Base-by-base conservation (phyloP, 1,284 basidiomycete species). In the Athelia sp. region DNA sequence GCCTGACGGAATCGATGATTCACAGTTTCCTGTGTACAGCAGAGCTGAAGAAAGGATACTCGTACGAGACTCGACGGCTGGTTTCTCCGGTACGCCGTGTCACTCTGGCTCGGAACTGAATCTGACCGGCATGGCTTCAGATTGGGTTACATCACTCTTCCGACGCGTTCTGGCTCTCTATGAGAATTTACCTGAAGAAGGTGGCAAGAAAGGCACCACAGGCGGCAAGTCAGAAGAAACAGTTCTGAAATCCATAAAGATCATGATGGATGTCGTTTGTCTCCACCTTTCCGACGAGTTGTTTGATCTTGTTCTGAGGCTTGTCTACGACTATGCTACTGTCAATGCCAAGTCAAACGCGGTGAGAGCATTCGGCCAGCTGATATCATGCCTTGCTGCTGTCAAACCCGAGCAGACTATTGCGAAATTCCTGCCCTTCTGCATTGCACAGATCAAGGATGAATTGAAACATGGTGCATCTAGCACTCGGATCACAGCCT, bases 141-240 rank as follows among this genome's bases (percentile, higher is more conserved):
- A 93, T 58, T 98, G 96, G 96, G 85, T 96, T 3, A 81, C 84
- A 0, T 87, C 90, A 38, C 87, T 97, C 54, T 85, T 98, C 58
- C 81, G 89, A 6, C 81, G 93, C 8, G 85, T 98, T 31, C 75
- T 99, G 45, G 81, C 89, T 0, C 70, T 99, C 3, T 96, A 91
- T 60, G 91, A 95, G 68, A 93, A 96, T 60, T 74, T 99, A 4
- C 96, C 97, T 0, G 95, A 99, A 62, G 94, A 95, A 67, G 91
- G 92, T 13, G 90, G 89, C 11, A 79, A 81, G 65, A 81, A 76
- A 68, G 85, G 90, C 56, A 85, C 78, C 9, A 90, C 87, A 1
- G 92, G 92, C 32, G 93, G 92, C 29, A 93, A 92, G 67, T 77
- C 83, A 60, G 93, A 95, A 70, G 91, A 96, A 58, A 76, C 70